Evolutionary conservation across 768 basidiomycete genomes (phyloP), one percentile per base, ranked within the genome.

Genomic region (Termitomyces sp.): DNA sequence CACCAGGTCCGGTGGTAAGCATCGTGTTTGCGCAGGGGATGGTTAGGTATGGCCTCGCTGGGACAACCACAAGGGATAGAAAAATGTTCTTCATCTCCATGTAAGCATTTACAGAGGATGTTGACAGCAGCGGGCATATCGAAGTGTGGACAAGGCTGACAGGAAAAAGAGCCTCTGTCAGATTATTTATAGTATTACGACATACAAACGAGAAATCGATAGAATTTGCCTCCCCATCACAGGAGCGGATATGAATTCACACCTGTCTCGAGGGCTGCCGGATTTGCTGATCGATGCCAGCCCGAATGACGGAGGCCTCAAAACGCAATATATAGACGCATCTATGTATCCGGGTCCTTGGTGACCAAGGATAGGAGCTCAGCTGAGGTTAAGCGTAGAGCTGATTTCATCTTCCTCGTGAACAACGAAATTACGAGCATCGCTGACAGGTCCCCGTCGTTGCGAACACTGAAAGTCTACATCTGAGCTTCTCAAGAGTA

Each of bases 41-140:
- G 68, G 37, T 61, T 54, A n/a, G 64, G 60, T 11, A 56, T 52
- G 28, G 59, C 63, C 52, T 66, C 63, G 57, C 71, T 73, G 31
- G 64, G 64, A 52, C 73, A 74, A 7, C 71, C 71, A 58, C 73
- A 73, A 45, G 71, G 69, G n/a, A 68, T 60, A 45, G 68, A 62
- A 54, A 63, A 71, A 55, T 73, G 72, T 19, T 47, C 61, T 7
- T 56, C 50, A 9, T 63, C 56, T 11, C 44, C 35, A 41, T 68
- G 62, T 12, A 57, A 38, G 59, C 69, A 70, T 26, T 59, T 55
- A 58, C 64, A 66, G 9, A 56, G 21, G 35, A 44, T 30, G 14
- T 54, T 55, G 31, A 38, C 23, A 38, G 9, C 45, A 12, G 31
- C 21, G 14, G 42, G 19, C 54, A 42, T 43, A 1, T 30, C 42